phyloP scores from a whole-genome alignment of 1,284 basidiomycete species.

The Phaffia rhodozyma region DNA sequence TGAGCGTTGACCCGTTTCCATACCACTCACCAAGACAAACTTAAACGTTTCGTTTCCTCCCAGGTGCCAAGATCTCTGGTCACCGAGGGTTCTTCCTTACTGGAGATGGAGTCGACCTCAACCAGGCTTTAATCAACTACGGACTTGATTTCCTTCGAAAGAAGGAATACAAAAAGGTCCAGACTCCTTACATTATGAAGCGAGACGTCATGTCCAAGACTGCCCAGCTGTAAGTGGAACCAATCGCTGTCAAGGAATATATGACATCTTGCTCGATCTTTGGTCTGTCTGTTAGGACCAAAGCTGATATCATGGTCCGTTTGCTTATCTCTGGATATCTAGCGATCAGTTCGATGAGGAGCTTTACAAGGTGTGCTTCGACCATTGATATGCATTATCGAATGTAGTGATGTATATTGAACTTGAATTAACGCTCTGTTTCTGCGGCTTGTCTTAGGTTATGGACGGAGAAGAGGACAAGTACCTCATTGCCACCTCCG shows the following conservation, averaged over 20 bases:
- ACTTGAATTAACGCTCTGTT: slow-evolving; percentile 5
- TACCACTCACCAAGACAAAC: neutral
- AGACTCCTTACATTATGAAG: slow-evolving; percentile 98
- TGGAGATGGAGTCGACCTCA: slow-evolving; percentile 91
- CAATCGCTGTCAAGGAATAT: too few species aligned
- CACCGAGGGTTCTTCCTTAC: slow-evolving; percentile 95
- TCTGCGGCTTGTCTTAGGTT: slow-evolving; percentile 42
- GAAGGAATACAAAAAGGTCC: slow-evolving; percentile 80
- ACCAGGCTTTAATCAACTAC: slow-evolving; percentile 91
- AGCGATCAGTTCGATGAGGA: slow-evolving; percentile 93
- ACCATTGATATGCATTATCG: neutral
- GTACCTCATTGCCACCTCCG: slow-evolving; percentile 96
- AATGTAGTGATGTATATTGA: neutral
- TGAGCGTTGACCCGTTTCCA: neutral
- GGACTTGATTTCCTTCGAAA: slow-evolving; percentile 84
- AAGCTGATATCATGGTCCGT: neutral
- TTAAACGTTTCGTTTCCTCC: neutral
- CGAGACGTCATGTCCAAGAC: slow-evolving; percentile 96
- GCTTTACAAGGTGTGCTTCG: slow-evolving; percentile 66
- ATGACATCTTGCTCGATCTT: too few species aligned
- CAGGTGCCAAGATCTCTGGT: slow-evolving; percentile 81
- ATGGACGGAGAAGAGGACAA: slow-evolving; percentile 88
- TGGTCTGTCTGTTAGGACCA: too few species aligned
- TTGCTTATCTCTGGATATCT: neutral
- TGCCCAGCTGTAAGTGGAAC: slow-evolving; percentile 55